These are phyloP conservation scores for Testicularia cyperi DNA, from an alignment of 1,284 basidiomycete genomes.

Conservation along the genomic window DNA sequence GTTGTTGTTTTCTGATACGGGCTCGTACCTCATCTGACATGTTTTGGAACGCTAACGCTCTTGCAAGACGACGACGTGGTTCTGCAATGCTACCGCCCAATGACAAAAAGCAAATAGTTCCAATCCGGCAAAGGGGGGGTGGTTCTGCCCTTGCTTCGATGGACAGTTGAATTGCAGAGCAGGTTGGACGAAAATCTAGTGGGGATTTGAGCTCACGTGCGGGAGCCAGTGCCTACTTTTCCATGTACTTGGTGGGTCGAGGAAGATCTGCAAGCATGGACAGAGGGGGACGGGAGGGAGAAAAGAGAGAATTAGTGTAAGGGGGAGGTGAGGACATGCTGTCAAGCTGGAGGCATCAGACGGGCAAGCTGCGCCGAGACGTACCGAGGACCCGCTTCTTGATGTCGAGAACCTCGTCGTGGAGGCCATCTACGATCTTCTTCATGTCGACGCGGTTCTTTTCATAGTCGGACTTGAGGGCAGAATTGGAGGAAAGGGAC, in stretches of 20 bases:
- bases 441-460: conserved; percentile 30
- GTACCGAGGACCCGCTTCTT: conserved; percentile 34
- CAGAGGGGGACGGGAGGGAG: neutral
- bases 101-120: too few species aligned
- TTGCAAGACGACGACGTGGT: too few species aligned
- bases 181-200: too few species aligned
- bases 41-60: too few species aligned
- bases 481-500: conserved; percentile 15
- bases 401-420: conserved; percentile 37
- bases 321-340: neutral
- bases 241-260: conserved; percentile 40
- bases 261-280: conserved; percentile 16
- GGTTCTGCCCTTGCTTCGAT: too few species aligned
- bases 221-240: too few species aligned
- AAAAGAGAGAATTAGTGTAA: neutral
- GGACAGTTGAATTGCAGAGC: too few species aligned
- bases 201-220: too few species aligned
- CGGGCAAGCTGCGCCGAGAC: neutral
- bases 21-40: too few species aligned
- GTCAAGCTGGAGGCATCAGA: too few species aligned
- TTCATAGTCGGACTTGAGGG: conserved; percentile 22
- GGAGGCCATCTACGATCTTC: conserved; percentile 39
- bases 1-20: conserved; percentile 31
- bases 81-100: too few species aligned
- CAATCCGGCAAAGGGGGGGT: too few species aligned